Base-by-base conservation (phyloP, 2,329 filamentous ascomycete genomes). In the Fusarium pseudoanthophilum region DNA sequence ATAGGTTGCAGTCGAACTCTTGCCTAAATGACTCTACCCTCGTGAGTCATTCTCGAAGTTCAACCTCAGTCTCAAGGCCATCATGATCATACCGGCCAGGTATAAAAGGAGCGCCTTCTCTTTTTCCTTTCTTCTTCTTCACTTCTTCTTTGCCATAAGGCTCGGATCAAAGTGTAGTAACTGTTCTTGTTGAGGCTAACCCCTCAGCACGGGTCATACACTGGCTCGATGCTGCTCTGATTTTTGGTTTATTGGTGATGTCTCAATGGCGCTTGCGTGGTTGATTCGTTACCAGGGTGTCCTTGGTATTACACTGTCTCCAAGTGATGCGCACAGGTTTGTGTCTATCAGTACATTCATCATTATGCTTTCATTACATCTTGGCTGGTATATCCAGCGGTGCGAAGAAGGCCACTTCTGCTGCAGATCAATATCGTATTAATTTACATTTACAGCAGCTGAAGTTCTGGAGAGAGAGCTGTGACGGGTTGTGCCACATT, bases 81-180 rank as follows among this genome's bases (percentile, higher is more conserved):
- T 26, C 53, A 8, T 11, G 30, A 20, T 24, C n/a, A 16, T 43
- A n/a, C 16, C 9, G 11, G 15, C 30, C 24, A 20, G 24, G 39
- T 69, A 73, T 72, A 74, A 73, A 74, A 67, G 15, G 20, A 30
- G 11, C 34, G 3, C 20, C n/a, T 21, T 28, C 61, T 59, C 58
- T 37, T 67, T 63, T 45, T 63, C 61, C 72, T 60, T 49, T 62
- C 62, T 68, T 64, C 64, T 68, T 64, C 43, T 65, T 65, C 73
- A 57, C 46, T 77, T 60, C 69, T 74, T 63, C 71, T 61, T 76
- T 71, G 73, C 75, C 74, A 59, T 62, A 39, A 45, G 69, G 73
- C 77, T 78, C 51, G 37, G 69, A 76, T 77, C 64, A 66, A 77
- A 76, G 52, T 77, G 77, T 78, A 78, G 77, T 76, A 78, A 74